Conservation (phyloP, 2,329 filamentous ascomycete genomes). For the Chrysoporthe deuterocubensis region DNA sequence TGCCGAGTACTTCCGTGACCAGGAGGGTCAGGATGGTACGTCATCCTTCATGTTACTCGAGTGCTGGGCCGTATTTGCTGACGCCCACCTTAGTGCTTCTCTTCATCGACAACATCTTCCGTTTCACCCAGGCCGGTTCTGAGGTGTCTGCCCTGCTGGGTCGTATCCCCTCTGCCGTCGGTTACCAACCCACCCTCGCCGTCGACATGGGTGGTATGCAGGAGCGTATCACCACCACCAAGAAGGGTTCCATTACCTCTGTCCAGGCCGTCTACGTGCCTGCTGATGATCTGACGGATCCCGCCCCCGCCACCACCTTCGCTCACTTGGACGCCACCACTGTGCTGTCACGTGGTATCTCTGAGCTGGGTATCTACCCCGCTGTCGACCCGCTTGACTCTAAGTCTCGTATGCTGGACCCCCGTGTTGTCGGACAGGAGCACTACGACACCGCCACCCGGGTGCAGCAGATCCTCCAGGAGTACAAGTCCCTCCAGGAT, state of each 20-base stretch:
- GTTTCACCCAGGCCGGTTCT: conserved; percentile 99
- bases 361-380: conserved; percentile 99
- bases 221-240: conserved; percentile 99
- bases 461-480: conserved; percentile 99
- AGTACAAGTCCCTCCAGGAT: conserved; percentile 99
- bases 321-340: conserved; percentile 99
- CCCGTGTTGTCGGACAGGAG: conserved; percentile 96
- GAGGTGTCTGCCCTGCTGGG: conserved; percentile 99
- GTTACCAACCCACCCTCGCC: conserved; percentile 98
- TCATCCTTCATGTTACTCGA: conserved; percentile 27
- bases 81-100: conserved; percentile 71
- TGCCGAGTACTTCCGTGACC: conserved; percentile 80
- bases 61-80: background rate
- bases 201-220: conserved; percentile 99
- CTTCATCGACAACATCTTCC: conserved; percentile 99
- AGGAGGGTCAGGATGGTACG: conserved; percentile 83
- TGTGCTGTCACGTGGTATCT: conserved; percentile 99
- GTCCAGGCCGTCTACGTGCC: conserved; percentile 99
- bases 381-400: conserved; percentile 99
- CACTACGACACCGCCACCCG: conserved; percentile 95
- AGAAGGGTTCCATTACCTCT: conserved; percentile 99
- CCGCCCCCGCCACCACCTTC: conserved; percentile 98
- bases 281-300: conserved; percentile 99
- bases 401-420: conserved; percentile 99
- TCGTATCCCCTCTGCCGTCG: conserved; percentile 99